Conservation (phyloP, 192 early-diverging fungal species). For the Podila epicladia region DNA sequence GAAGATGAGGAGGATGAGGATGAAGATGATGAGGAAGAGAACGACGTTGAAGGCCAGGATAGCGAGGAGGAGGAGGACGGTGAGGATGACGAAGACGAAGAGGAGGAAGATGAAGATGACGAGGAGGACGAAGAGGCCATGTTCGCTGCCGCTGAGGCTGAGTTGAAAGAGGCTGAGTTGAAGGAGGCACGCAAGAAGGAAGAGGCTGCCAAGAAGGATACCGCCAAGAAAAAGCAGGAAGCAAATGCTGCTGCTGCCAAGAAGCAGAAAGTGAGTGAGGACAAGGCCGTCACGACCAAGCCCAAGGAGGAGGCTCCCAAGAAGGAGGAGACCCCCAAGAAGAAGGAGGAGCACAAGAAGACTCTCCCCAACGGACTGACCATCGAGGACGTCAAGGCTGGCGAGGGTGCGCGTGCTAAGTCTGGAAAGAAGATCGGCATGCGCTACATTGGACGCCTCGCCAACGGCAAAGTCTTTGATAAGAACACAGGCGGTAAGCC, state of each 20-base stretch:
- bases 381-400: constrained; percentile 79
- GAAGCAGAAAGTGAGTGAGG: constrained; percentile 24
- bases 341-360: constrained; percentile 56
- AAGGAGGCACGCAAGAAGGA: constrained; percentile 9
- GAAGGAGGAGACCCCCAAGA: constrained; percentile 32
- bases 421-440: constrained; percentile 55
- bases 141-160: background rate
- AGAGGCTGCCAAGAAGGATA: constrained; percentile 34
- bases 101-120: constrained; percentile 9
- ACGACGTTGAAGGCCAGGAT: background rate
- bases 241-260: background rate
- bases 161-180: background rate
- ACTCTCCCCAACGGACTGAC: constrained; percentile 77
- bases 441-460: constrained; percentile 44
- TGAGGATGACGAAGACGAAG: constrained; percentile 1
- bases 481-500: constrained; percentile 86
- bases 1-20: constrained; percentile 39
- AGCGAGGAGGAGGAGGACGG: constrained; percentile 13
- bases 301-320: constrained; percentile 52
- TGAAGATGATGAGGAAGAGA: constrained; percentile 1
- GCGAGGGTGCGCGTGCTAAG: constrained; percentile 57
- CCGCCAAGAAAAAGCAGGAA: constrained; percentile 40
- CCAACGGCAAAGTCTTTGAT: constrained; percentile 79
- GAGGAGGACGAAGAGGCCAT: constrained; percentile 15
- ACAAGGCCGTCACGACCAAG: constrained; percentile 29